Evolutionary conservation across 1,284 basidiomycete species (phyloP).

Genomic region (Leccinum pachyderme): DNA sequence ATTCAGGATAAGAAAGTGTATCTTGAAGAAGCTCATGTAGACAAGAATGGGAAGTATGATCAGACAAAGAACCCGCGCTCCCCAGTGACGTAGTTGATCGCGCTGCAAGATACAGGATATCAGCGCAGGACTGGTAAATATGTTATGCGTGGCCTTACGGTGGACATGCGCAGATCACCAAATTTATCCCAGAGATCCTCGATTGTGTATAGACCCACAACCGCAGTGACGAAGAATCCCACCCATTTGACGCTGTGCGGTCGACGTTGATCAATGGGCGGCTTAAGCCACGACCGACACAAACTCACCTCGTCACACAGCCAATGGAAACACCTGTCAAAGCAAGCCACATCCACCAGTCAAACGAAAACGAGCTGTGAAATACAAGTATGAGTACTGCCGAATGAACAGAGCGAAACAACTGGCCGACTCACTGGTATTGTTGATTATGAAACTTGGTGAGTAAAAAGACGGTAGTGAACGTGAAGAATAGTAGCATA

Average conservation of each 20-base stretch:
- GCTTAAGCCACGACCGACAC: neutral
- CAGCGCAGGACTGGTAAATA: conserved; percentile 2
- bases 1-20: conserved; percentile 94
- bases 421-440: conserved; percentile 63
- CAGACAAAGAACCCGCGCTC: conserved; percentile 80
- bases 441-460: conserved; percentile 98
- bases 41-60: conserved; percentile 89
- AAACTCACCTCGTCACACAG: conserved; percentile 79
- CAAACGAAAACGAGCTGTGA: conserved; percentile 80
- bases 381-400: conserved; percentile 4
- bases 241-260: conserved; percentile 87
- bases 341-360: conserved; percentile 96
- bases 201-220: conserved; percentile 95
- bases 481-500: conserved; percentile 98
- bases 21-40: conserved; percentile 93
- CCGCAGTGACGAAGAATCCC: conserved; percentile 90
- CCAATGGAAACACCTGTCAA: conserved; percentile 94
- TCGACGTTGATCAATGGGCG: neutral
- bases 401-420: neutral
- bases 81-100: conserved; percentile 91
- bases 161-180: conserved; percentile 90
- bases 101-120: conserved; percentile 40
- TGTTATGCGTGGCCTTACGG: conserved; percentile 50
- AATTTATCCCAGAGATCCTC: conserved; percentile 99
- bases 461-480: conserved; percentile 92